These are phyloP conservation scores for Triangularia verruculosa DNA, from an alignment of 2,329 filamentous ascomycete species.

Conservation along the genomic window DNA sequence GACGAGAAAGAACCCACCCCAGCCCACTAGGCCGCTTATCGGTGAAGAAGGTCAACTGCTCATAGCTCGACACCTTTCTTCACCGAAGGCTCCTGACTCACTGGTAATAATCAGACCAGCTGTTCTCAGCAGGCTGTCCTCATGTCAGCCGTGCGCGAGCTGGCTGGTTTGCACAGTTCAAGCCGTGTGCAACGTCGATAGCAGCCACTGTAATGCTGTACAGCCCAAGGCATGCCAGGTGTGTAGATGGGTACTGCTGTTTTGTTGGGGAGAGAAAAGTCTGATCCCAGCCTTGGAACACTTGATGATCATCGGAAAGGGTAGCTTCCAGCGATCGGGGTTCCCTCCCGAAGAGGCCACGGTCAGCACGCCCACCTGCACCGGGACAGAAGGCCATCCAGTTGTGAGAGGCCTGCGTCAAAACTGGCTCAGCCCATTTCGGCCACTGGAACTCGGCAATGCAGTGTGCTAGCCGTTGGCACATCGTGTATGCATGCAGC, in stretches of 20 bases:
- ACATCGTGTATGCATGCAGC: constrained; percentile 15
- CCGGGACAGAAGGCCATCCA: constrained; percentile 11
- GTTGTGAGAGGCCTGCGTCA: constrained; percentile 22
- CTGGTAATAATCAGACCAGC: neutral
- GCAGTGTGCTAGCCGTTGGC: constrained; percentile 7
- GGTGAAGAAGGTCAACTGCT: neutral
- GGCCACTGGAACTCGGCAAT: neutral
- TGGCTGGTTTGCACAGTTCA: neutral
- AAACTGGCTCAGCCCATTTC: constrained; percentile 12
- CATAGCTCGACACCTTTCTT: neutral
- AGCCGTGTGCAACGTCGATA: neutral
- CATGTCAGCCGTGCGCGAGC: neutral
- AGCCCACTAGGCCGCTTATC: neutral
- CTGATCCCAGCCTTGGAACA: neutral
- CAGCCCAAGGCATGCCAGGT: neutral
- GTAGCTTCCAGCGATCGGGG: neutral
- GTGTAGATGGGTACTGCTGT: neutral
- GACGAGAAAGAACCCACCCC: neutral
- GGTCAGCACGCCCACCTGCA: neutral
- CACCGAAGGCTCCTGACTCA: neutral
- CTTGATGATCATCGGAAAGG: neutral
- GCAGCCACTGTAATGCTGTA: neutral
- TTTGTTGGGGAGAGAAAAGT: neutral
- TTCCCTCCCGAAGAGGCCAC: neutral
- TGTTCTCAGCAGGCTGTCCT: neutral